Percentiles rank a stretch among this genome's conserved stretches.
These are phyloP conservation scores for Mycena chlorophos DNA, from an alignment of 768 basidiomycete genomes.

Conservation along the genomic window DNA sequence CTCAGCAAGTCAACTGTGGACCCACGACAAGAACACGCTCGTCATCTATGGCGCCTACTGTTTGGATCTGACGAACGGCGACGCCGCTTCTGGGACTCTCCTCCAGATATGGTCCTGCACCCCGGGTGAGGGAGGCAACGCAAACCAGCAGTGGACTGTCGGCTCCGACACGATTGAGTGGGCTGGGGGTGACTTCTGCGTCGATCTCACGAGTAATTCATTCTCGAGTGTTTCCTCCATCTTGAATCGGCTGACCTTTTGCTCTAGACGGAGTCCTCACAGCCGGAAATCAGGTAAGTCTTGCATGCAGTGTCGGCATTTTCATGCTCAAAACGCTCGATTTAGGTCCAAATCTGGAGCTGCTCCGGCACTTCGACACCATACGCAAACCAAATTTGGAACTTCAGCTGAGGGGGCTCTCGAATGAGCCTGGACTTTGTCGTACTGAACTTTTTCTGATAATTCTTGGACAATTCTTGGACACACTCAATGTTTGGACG, in stretches of 20 bases:
- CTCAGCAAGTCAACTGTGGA: conserved; percentile 8
- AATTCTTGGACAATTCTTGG: background rate
- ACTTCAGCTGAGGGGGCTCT: no score
- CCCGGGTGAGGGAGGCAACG: background rate
- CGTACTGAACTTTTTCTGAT: background rate
- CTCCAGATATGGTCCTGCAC: conserved; percentile 8
- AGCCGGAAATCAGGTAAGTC: background rate
- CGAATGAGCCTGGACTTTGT: no score
- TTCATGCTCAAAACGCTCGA: background rate
- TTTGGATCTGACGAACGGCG: background rate
- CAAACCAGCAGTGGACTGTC: background rate
- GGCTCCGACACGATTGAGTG: background rate
- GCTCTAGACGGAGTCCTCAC: no score
- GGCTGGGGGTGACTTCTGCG: background rate
- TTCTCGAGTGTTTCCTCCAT: no score
- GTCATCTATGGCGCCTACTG: conserved; percentile 3
- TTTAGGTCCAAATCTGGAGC: background rate
- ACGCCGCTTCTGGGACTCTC: background rate
- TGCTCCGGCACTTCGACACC: background rate
- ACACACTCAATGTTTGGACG: no score
- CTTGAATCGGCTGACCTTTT: no score
- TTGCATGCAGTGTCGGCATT: background rate
- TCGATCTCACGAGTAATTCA: background rate
- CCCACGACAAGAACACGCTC: conserved; percentile 1
- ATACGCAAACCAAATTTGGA: conserved; percentile 10